These are phyloP conservation scores for Wickerhamiella azyma DNA, from an alignment of 805 yeast genomes.

Conservation along the genomic window DNA sequence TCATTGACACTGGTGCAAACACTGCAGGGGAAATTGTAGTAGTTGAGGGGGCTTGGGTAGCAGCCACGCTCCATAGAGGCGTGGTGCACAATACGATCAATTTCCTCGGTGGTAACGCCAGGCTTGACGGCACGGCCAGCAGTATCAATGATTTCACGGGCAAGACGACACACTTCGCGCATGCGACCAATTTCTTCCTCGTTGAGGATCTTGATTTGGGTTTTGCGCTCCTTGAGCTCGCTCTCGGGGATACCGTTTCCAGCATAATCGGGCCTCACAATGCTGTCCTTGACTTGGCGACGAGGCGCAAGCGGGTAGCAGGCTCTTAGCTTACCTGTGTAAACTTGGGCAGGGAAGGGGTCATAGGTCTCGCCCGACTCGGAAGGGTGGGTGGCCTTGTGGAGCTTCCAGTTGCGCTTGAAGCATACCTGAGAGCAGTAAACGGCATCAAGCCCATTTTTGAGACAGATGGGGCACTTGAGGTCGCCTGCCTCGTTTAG, in stretches of 20 bases:
- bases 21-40: constrained; percentile 84
- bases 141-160: constrained; percentile 78
- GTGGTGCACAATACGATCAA: constrained; percentile 73
- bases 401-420: constrained; percentile 40
- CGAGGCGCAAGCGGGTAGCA: constrained; percentile 66
- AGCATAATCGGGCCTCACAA: constrained; percentile 75
- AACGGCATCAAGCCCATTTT: constrained; percentile 43
- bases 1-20: constrained; percentile 91
- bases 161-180: constrained; percentile 59
- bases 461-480: constrained; percentile 87
- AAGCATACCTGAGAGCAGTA: constrained; percentile 84
- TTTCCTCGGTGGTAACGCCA: constrained; percentile 86
- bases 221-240: constrained; percentile 48
- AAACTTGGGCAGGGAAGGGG: constrained; percentile 73
- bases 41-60: constrained; percentile 91
- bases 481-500: constrained; percentile 69
- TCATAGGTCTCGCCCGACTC: constrained; percentile 42
- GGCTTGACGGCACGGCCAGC: constrained; percentile 76
- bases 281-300: constrained; percentile 55
- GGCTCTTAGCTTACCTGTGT: constrained; percentile 64
- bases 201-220: constrained; percentile 47
- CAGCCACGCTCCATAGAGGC: constrained; percentile 81
- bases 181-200: constrained; percentile 62
- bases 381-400: constrained; percentile 58
- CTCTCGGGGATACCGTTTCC: constrained; percentile 59